Evolutionary conservation across 2,329 filamentous ascomycete species (phyloP).

Genomic region (Exophiala bonariae): DNA sequence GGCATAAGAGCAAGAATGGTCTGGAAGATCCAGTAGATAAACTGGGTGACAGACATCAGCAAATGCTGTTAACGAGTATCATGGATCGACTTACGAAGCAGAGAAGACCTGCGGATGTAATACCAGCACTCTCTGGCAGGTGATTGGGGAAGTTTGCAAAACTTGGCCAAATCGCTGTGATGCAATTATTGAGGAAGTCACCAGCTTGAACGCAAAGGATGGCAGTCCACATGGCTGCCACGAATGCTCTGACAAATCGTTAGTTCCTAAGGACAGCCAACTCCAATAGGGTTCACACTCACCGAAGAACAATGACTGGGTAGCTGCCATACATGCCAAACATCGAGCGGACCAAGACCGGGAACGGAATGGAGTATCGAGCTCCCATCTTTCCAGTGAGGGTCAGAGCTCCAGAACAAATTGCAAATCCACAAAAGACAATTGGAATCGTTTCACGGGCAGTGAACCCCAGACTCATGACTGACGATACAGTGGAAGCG

Average conservation of each 20-base stretch:
- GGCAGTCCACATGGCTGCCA: slow-evolving; percentile 50
- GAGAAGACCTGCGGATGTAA: slow-evolving; percentile 46
- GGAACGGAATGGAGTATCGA: slow-evolving; percentile 32
- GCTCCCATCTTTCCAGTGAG: slow-evolving; percentile 48
- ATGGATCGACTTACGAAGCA: slow-evolving; percentile 42
- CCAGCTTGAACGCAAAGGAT: slow-evolving; percentile 49
- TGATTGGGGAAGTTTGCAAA: slow-evolving; percentile 45
- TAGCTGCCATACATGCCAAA: slow-evolving; percentile 43
- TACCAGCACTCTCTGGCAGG: slow-evolving; percentile 29
- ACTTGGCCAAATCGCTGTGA: slow-evolving; percentile 50
- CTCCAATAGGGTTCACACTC: slow-evolving; percentile 35
- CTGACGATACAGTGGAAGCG: slow-evolving; percentile 39
- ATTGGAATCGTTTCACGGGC: slow-evolving; percentile 51
- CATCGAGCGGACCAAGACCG: slow-evolving; percentile 34
- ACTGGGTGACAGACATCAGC: slow-evolving; percentile 17
- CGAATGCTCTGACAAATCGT: slow-evolving; percentile 46
- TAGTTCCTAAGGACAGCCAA: background rate
- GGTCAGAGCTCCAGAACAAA: slow-evolving; percentile 50
- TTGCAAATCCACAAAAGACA: slow-evolving; percentile 48
- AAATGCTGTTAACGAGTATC: background rate
- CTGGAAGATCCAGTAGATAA: slow-evolving; percentile 54
- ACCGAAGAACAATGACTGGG: slow-evolving; percentile 34
- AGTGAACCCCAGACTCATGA: slow-evolving; percentile 47
- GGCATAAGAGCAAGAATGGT: slow-evolving; percentile 45
- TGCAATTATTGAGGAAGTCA: slow-evolving; percentile 39